phyloP scores from a whole-genome alignment of 345 rosid genomes.

The Clarkia xantiana region DNA sequence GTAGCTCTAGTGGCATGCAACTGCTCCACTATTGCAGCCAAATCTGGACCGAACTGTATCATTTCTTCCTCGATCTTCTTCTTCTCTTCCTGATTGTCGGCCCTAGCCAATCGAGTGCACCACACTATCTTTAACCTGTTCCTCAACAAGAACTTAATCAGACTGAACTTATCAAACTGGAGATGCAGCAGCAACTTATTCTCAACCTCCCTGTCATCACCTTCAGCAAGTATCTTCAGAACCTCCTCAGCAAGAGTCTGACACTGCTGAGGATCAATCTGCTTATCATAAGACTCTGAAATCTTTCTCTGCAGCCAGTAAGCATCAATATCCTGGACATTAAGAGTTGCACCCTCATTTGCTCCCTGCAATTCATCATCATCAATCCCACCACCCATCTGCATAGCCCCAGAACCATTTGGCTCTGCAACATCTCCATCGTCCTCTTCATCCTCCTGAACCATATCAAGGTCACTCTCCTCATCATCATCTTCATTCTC shows the following conservation, averaged over 20 bases:
- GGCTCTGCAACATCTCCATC: slow-evolving; percentile 59
- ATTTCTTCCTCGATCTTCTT: slow-evolving; percentile 72
- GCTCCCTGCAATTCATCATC: slow-evolving; percentile 56
- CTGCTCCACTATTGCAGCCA: slow-evolving; percentile 75
- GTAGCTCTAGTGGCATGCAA: slow-evolving; percentile 90
- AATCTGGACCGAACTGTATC: slow-evolving; percentile 50
- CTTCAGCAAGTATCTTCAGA: slow-evolving; percentile 69
- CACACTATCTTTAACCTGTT: slow-evolving; percentile 79
- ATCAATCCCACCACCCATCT: slow-evolving; percentile 67
- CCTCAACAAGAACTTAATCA: slow-evolving; percentile 50
- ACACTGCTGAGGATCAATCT: slow-evolving; percentile 81
- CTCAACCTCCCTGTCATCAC: slow-evolving; percentile 79
- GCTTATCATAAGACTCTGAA: slow-evolving; percentile 74
- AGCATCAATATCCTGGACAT: slow-evolving; percentile 93
- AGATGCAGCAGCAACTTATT: slow-evolving; percentile 45
- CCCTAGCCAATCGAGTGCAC: slow-evolving; percentile 95
- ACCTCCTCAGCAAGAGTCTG: slow-evolving; percentile 91
- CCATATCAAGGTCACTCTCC: slow-evolving; percentile 82
- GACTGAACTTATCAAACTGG: slow-evolving; percentile 54
- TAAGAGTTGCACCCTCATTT: slow-evolving; percentile 50
- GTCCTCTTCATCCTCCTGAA: slow-evolving; percentile 68
- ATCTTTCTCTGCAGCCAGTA: slow-evolving; percentile 96
- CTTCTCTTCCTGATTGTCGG: slow-evolving; percentile 75
- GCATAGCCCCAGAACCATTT: slow-evolving; percentile 52
- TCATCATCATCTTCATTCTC: slow-evolving; percentile 82